phyloP scores from a whole-genome alignment of 805 yeast species.

The Metschnikowia colocasiae region DNA sequence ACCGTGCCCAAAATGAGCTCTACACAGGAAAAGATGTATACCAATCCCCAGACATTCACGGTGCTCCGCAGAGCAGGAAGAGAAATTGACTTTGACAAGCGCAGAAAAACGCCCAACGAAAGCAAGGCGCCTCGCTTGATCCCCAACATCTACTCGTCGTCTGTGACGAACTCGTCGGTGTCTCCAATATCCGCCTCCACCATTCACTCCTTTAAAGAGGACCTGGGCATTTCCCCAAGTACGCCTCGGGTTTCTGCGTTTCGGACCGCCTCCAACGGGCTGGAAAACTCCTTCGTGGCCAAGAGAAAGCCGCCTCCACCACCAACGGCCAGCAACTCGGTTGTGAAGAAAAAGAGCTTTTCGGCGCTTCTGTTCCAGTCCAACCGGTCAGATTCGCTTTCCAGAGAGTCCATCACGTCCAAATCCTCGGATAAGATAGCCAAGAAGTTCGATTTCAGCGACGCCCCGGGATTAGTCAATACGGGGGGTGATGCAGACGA shows the following conservation, averaged over 20 bases:
- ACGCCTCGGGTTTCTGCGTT: not conserved
- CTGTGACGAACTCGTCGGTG: slow-evolving; percentile 16
- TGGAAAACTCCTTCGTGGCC: slow-evolving; percentile 48
- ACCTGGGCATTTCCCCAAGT: not conserved
- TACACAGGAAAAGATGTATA: not conserved
- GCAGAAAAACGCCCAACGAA: slow-evolving; percentile 71
- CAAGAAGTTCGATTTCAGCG: slow-evolving; percentile 69
- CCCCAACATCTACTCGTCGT: slow-evolving; percentile 20
- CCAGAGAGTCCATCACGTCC: not conserved
- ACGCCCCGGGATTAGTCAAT: slow-evolving; percentile 46
- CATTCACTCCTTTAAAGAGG: slow-evolving; percentile 26
- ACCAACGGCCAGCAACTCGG: slow-evolving; percentile 32
- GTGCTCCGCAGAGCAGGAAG: slow-evolving; percentile 62
- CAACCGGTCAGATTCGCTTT: slow-evolving; percentile 4
- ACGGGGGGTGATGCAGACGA: slow-evolving; percentile 8
- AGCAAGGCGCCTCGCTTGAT: slow-evolving; percentile 38
- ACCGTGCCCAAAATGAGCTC: not conserved
- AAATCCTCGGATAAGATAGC: slow-evolving; percentile 17
- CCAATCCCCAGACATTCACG: slow-evolving; percentile 45
- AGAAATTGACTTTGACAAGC: slow-evolving; percentile 79
- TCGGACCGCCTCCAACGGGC: slow-evolving; percentile 7
- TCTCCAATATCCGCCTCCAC: slow-evolving; percentile 39
- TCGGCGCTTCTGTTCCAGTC: not conserved
- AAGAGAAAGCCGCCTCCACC: slow-evolving; percentile 71
- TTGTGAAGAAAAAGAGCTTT: slow-evolving; percentile 2